Conservation (phyloP, 2,329 filamentous ascomycete genomes). For the Colletotrichum sp. region DNA sequence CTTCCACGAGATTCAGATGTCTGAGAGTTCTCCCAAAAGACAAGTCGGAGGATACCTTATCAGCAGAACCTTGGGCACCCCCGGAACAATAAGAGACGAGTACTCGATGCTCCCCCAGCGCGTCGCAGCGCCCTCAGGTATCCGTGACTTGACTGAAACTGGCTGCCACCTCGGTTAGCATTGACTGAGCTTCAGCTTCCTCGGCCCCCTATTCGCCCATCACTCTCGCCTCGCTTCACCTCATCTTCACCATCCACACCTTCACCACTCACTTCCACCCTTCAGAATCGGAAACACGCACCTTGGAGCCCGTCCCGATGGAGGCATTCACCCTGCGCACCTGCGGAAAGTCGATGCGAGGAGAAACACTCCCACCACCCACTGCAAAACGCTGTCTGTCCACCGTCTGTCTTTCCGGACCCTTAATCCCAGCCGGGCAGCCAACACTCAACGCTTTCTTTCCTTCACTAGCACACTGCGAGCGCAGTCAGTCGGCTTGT, state of each 20-base stretch:
- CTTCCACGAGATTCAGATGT: not conserved
- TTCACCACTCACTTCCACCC: not conserved
- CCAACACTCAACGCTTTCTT: not conserved
- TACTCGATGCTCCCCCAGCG: not conserved
- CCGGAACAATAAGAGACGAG: not conserved
- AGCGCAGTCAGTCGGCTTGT: not conserved
- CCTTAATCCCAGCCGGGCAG: not conserved
- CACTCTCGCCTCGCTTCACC: conserved; percentile 1
- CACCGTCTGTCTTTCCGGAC: not conserved
- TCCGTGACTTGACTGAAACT: conserved; percentile 9
- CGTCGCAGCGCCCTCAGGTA: not conserved
- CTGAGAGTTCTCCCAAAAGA: not conserved
- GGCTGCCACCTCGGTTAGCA: conserved; percentile 1
- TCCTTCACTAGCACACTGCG: not conserved
- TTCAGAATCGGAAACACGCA: conserved; percentile 1
- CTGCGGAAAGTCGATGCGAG: conserved; percentile 1
- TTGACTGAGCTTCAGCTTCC: conserved; percentile 5
- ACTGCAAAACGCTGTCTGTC: not conserved
- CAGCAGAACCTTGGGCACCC: not conserved
- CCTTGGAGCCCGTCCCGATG: not conserved
- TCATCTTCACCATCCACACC: not conserved
- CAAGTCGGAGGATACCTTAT: not conserved
- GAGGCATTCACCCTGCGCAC: conserved; percentile 4
- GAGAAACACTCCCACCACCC: not conserved
- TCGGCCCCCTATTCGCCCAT: not conserved